phyloP scores from a whole-genome alignment of 768 basidiomycete genomes.

The Cystobasidium onofrii region DNA sequence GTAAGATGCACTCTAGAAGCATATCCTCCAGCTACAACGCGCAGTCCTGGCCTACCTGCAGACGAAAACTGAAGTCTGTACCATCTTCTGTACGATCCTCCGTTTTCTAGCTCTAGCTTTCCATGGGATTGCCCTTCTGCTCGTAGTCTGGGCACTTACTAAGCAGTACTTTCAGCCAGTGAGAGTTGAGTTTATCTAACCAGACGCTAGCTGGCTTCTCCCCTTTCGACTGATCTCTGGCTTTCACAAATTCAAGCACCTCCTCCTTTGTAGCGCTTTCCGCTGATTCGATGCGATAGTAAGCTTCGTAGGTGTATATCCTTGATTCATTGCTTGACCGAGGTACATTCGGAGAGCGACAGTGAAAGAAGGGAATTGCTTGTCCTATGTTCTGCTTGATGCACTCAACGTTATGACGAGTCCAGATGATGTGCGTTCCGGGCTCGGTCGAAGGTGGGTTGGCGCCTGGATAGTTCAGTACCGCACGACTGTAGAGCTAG shows the following conservation, averaged over 20 bases:
- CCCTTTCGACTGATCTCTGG: not conserved
- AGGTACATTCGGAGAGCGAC: not conserved
- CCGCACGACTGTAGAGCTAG: not conserved
- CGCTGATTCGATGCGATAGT: not conserved
- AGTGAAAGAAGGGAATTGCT: not conserved
- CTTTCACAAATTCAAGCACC: conserved; percentile 16
- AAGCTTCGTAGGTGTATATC: not conserved
- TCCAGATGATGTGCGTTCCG: not conserved
- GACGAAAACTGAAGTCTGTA: no score
- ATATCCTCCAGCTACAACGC: no score
- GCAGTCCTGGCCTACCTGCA: no score
- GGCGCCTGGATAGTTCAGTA: conserved; percentile 1
- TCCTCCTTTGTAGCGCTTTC: not conserved
- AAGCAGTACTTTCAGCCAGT: not conserved
- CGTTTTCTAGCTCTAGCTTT: no score
- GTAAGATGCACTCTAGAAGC: no score
- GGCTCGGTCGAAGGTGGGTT: conserved; percentile 1
- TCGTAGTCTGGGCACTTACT: not conserved
- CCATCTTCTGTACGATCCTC: no score
- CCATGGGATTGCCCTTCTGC: not conserved
- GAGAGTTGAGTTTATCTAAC: not conserved
- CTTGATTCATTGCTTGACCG: not conserved
- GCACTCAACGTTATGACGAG: not conserved
- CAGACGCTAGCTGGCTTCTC: conserved; percentile 3
- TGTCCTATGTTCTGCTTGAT: not conserved